phyloP scores from a whole-genome alignment of 805 yeast genomes.

The Vanderwaltozyma yarrowii region DNA sequence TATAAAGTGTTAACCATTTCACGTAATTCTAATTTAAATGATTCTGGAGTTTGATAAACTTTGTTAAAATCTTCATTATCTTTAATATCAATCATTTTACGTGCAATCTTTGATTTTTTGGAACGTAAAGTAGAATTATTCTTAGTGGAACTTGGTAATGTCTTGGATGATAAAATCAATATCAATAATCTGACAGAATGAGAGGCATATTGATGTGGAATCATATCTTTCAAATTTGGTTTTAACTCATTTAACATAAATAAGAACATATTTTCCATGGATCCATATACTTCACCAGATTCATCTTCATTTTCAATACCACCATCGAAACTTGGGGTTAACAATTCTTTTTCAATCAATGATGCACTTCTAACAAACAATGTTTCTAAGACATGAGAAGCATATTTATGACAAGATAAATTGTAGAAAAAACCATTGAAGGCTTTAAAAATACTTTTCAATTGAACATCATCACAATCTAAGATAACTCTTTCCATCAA shows the following conservation, averaged over 20 bases:
- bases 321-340: slow-evolving; percentile 34
- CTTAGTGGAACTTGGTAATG: slow-evolving; percentile 60
- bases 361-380: slow-evolving; percentile 66
- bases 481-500: slow-evolving; percentile 79
- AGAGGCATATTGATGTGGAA: slow-evolving; percentile 73
- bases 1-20: slow-evolving; percentile 37
- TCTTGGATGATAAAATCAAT: slow-evolving; percentile 65
- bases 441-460: slow-evolving; percentile 52
- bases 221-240: slow-evolving; percentile 49
- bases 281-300: slow-evolving; percentile 33
- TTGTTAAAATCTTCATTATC: slow-evolving; percentile 64
- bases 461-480: slow-evolving; percentile 50
- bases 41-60: slow-evolving; percentile 57
- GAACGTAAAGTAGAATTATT: slow-evolving; percentile 69
- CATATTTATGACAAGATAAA: slow-evolving; percentile 75
- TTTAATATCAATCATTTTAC: slow-evolving; percentile 84
- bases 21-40: slow-evolving; percentile 53
- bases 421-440: slow-evolving; percentile 69
- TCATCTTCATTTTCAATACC: slow-evolving; percentile 24
- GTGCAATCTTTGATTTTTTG: slow-evolving; percentile 75
- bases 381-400: slow-evolving; percentile 91
- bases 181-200: slow-evolving; percentile 72
- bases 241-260: slow-evolving; percentile 57
- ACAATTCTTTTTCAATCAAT: slow-evolving; percentile 60
- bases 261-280: slow-evolving; percentile 59